Conservation (phyloP, 306 rosid genomes). For the Dryas alaskensis region DNA sequence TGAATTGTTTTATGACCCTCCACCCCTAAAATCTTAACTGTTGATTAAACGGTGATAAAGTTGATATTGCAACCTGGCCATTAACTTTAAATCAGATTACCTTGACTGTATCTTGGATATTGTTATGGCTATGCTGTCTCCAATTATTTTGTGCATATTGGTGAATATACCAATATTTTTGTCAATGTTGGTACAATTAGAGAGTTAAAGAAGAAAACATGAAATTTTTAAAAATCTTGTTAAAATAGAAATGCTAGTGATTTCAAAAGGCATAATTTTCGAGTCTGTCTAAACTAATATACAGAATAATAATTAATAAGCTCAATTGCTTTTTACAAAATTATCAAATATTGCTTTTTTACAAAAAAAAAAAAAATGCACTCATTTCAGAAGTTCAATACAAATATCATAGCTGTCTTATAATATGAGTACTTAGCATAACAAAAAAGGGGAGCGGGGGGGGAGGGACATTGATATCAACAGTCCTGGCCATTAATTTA, state of each 20-base stretch:
- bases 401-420: not conserved
- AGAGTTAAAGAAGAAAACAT: not conserved
- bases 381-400: not conserved
- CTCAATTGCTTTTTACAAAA: not conserved
- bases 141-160: not conserved
- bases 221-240: not conserved
- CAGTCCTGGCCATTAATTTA: not conserved
- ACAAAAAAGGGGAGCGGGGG: too few species aligned
- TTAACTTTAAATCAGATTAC: not conserved
- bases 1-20: too few species aligned
- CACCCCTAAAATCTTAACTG: too few species aligned
- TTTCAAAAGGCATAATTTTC: not conserved
- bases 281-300: not conserved
- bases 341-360: not conserved
- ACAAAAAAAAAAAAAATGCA: not conserved
- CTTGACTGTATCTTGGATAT: not conserved
- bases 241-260: not conserved
- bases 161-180: not conserved
- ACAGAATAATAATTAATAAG: not conserved
- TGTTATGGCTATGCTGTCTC: not conserved
- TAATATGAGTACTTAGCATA: too few species aligned
- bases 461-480: not conserved
- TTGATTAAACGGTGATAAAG: too few species aligned
- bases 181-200: not conserved
- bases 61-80: not conserved